Conservation (phyloP, 1,284 basidiomycete species). For the Porogramme epimiltina region DNA sequence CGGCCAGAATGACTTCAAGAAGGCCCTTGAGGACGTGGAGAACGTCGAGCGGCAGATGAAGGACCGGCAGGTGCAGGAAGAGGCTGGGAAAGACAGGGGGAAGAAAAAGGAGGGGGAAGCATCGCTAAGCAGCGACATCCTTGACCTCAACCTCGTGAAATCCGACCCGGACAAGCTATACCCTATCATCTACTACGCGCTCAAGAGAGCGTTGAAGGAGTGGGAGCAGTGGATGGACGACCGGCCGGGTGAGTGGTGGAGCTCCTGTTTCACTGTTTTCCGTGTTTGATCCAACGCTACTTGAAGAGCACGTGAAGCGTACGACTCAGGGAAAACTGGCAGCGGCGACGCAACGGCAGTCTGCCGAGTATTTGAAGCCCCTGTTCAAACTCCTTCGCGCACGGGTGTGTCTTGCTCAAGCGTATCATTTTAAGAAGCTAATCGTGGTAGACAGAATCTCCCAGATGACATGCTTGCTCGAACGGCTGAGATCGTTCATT, state of each 20-base stretch:
- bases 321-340: slow-evolving; percentile 92
- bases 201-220: slow-evolving; percentile 91
- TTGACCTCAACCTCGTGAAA: slow-evolving; percentile 86
- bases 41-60: slow-evolving; percentile 75
- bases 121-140: slow-evolving; percentile 47
- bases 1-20: slow-evolving; percentile 93
- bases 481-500: slow-evolving; percentile 93
- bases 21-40: slow-evolving; percentile 91
- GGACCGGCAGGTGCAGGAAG: slow-evolving; percentile 46
- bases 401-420: slow-evolving; percentile 56
- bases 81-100: slow-evolving; percentile 43
- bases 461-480: slow-evolving; percentile 85
- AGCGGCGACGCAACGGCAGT: slow-evolving; percentile 94
- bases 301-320: slow-evolving; percentile 73
- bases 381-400: slow-evolving; percentile 89
- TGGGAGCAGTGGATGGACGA: slow-evolving; percentile 96
- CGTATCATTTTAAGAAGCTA: neutral
- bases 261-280: neutral
- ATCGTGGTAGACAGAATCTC: slow-evolving; percentile 57
- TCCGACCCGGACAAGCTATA: slow-evolving; percentile 96
- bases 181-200: slow-evolving; percentile 95
- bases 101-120: slow-evolving; percentile 69
- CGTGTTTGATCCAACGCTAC: neutral
- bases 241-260: slow-evolving; percentile 67
- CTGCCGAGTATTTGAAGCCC: slow-evolving; percentile 95